Evolutionary conservation across 2,329 filamentous ascomycete species (phyloP), one percentile per base, ranked within the genome.

Genomic region (Pestalotiopsis sp.): DNA sequence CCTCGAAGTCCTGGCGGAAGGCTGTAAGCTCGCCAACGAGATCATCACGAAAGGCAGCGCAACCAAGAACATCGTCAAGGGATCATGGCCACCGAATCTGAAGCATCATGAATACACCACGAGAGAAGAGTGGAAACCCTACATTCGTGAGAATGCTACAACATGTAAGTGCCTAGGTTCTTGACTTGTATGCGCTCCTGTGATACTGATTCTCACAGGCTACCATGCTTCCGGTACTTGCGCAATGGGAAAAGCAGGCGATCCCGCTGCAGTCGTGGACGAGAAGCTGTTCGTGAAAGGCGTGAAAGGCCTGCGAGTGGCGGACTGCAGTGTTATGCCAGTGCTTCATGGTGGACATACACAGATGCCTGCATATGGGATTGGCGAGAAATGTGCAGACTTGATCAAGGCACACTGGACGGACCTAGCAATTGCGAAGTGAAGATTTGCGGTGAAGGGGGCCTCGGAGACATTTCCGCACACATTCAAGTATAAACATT

Each of bases 201-300:
- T 11, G 58, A 17, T 12, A 6, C 12, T 41, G 20, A 61, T 65
- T 17, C 2, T 4, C 11, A 1, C 1, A 83, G 84, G 85, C 66
- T 89, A 90, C 68, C 88, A 90, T 72, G 84, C 87, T 0, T 82
- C 82, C 0, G 88, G 87, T 2, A 89, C 87, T 0, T 87, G 84
- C 72, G 85, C 86, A 49, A 89, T 90, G 81, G 68, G 68, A 17
- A 80, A 81, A 17, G 75, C 80, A 1, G 80, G 81, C 31, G 83
- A 89, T 66, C 75, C 78, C 0, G 82, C 79, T 65, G 84, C 86
- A 11, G 87, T 90, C 0, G 79, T 90, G 0, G 85, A 89, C 71
- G 78, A 83, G 69, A 83, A 84, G 65, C 79, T 89, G n/a, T 77
- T 80, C 2, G 87, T 89, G 0, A 80, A 81, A 6, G 87, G 87